A percentile compares a stretch with the other conserved stretches of the same genome.
These are phyloP conservation scores for Phyllosticta citribraziliensis DNA, from an alignment of 2,329 filamentous ascomycete species.

Conservation along the genomic window DNA sequence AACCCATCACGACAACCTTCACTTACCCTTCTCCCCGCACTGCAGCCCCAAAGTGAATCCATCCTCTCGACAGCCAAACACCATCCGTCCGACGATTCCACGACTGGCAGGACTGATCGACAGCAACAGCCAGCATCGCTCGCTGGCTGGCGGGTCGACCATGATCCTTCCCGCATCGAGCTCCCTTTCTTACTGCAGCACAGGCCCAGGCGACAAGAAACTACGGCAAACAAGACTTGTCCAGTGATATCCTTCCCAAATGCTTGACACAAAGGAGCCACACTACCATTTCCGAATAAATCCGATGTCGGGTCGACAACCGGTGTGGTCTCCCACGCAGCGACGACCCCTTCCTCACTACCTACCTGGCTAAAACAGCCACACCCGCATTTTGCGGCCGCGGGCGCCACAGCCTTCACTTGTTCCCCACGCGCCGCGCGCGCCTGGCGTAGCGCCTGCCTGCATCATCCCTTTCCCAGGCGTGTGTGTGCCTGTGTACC, in stretches of 20 bases:
- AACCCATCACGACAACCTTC: not conserved
- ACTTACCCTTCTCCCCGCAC: not conserved
- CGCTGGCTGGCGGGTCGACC: not conserved
- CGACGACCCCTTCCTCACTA: not conserved
- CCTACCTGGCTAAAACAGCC: not conserved
- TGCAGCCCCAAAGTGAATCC: not conserved
- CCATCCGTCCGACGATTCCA: not conserved
- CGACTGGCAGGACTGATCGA: not conserved
- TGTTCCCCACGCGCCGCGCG: not conserved
- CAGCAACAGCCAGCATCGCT: not conserved
- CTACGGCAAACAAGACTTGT: not conserved
- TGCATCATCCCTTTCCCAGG: not conserved
- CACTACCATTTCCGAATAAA: not conserved
- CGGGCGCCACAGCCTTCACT: not conserved
- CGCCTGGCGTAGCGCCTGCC: not conserved
- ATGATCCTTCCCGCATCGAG: not conserved
- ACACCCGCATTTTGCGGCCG: not conserved
- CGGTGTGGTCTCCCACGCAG: not conserved
- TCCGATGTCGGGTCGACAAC: not conserved
- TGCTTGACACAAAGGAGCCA: not conserved
- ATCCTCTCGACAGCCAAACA: not conserved
- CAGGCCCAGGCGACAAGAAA: not conserved
- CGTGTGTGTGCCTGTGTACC: not conserved
- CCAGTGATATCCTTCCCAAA: not conserved
- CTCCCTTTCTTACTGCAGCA: not conserved